Conservation (phyloP, 306 rosid species). For the Corylus avellana region DNA sequence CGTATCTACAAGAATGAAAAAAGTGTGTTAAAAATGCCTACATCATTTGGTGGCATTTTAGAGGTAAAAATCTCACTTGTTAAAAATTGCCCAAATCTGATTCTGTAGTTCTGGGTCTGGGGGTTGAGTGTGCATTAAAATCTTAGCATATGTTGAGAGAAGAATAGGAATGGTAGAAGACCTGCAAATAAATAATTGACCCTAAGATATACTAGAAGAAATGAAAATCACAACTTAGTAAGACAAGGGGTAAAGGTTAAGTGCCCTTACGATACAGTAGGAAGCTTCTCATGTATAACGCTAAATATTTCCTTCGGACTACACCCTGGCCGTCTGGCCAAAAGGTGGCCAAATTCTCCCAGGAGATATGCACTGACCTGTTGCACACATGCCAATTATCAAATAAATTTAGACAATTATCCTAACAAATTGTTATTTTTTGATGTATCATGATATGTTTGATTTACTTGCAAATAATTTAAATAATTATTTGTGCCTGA, state of each 20-base stretch:
- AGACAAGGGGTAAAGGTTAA: constrained; percentile 16
- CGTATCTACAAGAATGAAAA: constrained; percentile 60
- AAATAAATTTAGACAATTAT: neutral
- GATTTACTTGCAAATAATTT: constrained; percentile 13
- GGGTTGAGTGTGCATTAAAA: constrained; percentile 96
- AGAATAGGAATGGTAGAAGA: constrained; percentile 84
- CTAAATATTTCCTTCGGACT: constrained; percentile 82
- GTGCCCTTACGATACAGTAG: constrained; percentile 84
- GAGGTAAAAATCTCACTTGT: constrained; percentile 68
- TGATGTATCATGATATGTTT: constrained; percentile 21
- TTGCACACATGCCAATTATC: constrained; percentile 36
- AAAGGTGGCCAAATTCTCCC: constrained; percentile 98
- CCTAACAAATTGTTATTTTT: constrained; percentile 4
- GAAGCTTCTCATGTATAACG: constrained; percentile 96
- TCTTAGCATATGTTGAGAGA: constrained; percentile 95
- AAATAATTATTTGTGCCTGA: constrained; percentile 10
- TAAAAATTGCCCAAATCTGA: constrained; percentile 93
- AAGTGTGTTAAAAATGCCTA: constrained; percentile 36
- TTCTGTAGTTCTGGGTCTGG: constrained; percentile 95
- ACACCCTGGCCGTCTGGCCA: constrained; percentile 90
- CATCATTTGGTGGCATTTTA: constrained; percentile 14
- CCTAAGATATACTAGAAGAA: constrained; percentile 28
- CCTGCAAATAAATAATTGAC: constrained; percentile 57
- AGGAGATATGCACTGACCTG: constrained; percentile 98
- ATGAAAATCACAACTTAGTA: constrained; percentile 1